phyloP scores from a whole-genome alignment of 495 filamentous ascomycete genomes.

The Aspergillus bertholletiae region DNA sequence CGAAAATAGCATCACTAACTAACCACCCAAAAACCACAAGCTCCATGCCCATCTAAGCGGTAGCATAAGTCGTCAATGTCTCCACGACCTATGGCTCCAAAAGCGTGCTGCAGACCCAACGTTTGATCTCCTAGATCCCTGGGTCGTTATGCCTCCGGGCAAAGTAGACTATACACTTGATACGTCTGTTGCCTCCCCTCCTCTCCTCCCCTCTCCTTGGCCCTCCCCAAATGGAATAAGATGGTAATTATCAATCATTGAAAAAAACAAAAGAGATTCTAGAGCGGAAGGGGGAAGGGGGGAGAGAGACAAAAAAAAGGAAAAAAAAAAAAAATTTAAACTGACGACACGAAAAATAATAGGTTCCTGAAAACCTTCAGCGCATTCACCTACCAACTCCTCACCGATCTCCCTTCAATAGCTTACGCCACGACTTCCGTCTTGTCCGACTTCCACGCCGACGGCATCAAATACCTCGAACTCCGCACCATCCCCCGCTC shows the following conservation, averaged over 20 bases:
- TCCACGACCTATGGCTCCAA: slow-evolving; percentile 70
- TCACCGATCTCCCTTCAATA: slow-evolving; percentile 55
- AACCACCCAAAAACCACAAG: slow-evolving; percentile 30
- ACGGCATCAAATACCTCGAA: slow-evolving; percentile 78
- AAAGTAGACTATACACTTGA: slow-evolving; percentile 69
- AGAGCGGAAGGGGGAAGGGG: too few species aligned
- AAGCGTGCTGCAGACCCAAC: slow-evolving; percentile 50
- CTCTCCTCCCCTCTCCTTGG: too few species aligned
- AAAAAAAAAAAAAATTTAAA: background rate
- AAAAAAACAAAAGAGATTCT: too few species aligned
- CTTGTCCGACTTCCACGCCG: slow-evolving; percentile 63
- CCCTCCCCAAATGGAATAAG: too few species aligned
- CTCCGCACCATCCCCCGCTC: slow-evolving; percentile 76
- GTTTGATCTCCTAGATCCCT: slow-evolving; percentile 60
- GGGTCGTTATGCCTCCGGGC: slow-evolving; percentile 61
- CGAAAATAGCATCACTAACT: background rate
- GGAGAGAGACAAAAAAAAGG: background rate
- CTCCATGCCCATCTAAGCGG: slow-evolving; percentile 83
- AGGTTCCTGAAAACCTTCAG: slow-evolving; percentile 79
- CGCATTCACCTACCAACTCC: slow-evolving; percentile 71
- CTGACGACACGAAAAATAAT: too few species aligned
- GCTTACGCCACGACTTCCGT: slow-evolving; percentile 63
- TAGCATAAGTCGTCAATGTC: slow-evolving; percentile 69
- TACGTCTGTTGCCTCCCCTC: slow-evolving; percentile 46
- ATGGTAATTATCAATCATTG: too few species aligned